Conservation (phyloP, 805 yeast genomes). For the Tanozyma kutaoensis region DNA sequence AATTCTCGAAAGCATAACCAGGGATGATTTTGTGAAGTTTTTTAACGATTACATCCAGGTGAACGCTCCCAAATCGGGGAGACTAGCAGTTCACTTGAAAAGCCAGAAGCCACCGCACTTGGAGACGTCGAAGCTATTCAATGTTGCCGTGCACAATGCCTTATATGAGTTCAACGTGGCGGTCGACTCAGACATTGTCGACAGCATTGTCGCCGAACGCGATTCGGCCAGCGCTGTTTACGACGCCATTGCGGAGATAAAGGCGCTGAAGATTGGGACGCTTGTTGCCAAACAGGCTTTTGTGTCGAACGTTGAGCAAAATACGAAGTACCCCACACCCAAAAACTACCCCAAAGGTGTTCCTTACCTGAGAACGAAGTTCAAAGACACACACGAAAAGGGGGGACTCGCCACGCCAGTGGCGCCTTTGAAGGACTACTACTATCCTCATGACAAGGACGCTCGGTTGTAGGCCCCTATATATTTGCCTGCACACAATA, state of each 20-base stretch:
- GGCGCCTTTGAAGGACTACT: slow-evolving; percentile 11
- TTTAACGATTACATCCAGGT: slow-evolving; percentile 30
- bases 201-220: slow-evolving; percentile 2
- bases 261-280: slow-evolving; percentile 10
- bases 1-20: slow-evolving; percentile 36
- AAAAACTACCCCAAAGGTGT: slow-evolving; percentile 36
- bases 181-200: slow-evolving; percentile 13
- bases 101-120: slow-evolving; percentile 27
- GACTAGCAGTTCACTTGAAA: slow-evolving; percentile 29
- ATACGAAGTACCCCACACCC: slow-evolving; percentile 16
- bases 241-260: slow-evolving; percentile 1
- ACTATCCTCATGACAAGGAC: slow-evolving; percentile 11
- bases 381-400: slow-evolving; percentile 39
- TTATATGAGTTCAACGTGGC: slow-evolving; percentile 10
- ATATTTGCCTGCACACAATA: too few species aligned
- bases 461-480: slow-evolving; percentile 9
- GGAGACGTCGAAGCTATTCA: slow-evolving; percentile 8
- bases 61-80: slow-evolving; percentile 7
- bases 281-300: slow-evolving; percentile 4
- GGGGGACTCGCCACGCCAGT: slow-evolving; percentile 55
- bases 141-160: slow-evolving; percentile 14
- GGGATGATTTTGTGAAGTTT: slow-evolving; percentile 43
- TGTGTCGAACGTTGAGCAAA: slow-evolving; percentile 5
- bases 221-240: too few species aligned
- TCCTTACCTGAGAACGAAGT: slow-evolving; percentile 33